These are phyloP conservation scores for Lizonia empirigonia DNA, from an alignment of 2,329 filamentous ascomycete genomes.

Conservation along the genomic window DNA sequence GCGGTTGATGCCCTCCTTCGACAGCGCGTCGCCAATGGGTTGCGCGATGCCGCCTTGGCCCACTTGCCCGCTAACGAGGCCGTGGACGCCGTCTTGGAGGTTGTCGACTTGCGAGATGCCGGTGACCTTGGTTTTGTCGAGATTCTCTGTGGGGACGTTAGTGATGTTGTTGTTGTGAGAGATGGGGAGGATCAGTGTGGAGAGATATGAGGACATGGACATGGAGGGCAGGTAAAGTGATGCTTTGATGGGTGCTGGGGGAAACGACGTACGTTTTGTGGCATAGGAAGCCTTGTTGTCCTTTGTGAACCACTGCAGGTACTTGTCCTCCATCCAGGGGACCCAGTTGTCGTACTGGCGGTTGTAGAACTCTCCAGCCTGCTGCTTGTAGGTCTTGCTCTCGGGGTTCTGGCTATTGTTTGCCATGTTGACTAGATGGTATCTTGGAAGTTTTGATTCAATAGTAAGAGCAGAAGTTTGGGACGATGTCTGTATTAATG, in stretches of 20 bases:
- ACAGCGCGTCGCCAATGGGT: conserved; percentile 66
- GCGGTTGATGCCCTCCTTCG: conserved; percentile 70
- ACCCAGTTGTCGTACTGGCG: conserved; percentile 76
- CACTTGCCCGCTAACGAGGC: conserved; percentile 66
- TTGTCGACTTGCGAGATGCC: conserved; percentile 69
- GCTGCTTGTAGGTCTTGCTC: conserved; percentile 40
- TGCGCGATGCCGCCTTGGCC: conserved; percentile 71
- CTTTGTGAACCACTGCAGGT: conserved; percentile 74
- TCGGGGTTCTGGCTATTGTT: conserved; percentile 5
- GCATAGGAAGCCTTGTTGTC: conserved; percentile 78
- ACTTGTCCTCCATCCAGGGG: conserved; percentile 76
- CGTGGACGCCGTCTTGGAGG: conserved; percentile 70
- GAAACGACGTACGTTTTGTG: conserved; percentile 63
- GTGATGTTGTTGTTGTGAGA: too few relatives aligned
- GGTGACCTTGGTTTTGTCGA: conserved; percentile 73
- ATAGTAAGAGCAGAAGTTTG: too few relatives aligned
- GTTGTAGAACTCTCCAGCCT: conserved; percentile 64
- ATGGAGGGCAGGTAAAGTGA: background rate
- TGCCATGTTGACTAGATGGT: conserved; percentile 4
- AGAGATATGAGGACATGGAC: too few relatives aligned
- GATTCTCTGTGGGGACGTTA: conserved; percentile 58
- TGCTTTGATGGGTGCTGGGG: background rate
- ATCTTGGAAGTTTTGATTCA: too few relatives aligned
- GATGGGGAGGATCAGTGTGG: too few relatives aligned
- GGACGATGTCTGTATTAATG: background rate